Conservation (phyloP, 2,329 filamentous ascomycete species). For the Coniella vitis region DNA sequence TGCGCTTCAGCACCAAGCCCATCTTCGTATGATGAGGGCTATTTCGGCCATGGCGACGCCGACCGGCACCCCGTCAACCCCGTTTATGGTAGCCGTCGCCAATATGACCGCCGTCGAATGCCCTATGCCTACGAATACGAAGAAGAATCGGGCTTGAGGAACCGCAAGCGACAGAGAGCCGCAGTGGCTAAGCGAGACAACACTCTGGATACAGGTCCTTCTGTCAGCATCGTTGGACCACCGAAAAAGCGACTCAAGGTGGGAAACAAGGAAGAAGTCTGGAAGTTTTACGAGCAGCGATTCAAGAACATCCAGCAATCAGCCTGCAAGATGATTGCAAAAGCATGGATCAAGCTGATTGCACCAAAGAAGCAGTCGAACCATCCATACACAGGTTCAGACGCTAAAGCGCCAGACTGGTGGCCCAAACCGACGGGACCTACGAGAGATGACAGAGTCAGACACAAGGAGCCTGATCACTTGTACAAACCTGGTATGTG, state of each 20-base stretch:
- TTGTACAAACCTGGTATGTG: slow-evolving; percentile 42
- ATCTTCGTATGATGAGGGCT: slow-evolving; percentile 18
- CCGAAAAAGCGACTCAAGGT: slow-evolving; percentile 42
- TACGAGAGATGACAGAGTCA: slow-evolving; percentile 46
- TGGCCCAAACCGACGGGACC: slow-evolving; percentile 54
- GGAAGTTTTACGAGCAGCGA: slow-evolving; percentile 52
- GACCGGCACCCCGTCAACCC: slow-evolving; percentile 16
- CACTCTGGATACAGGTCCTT: slow-evolving; percentile 32
- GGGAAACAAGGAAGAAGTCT: slow-evolving; percentile 46
- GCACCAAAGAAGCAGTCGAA: slow-evolving; percentile 73
- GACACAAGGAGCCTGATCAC: slow-evolving; percentile 70
- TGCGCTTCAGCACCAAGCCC: slow-evolving; percentile 10
- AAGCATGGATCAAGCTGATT: slow-evolving; percentile 68
- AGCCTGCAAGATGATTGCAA: slow-evolving; percentile 65
- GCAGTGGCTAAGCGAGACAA: slow-evolving; percentile 26
- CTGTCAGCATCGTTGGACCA: slow-evolving; percentile 27
- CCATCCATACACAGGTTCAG: slow-evolving; percentile 63
- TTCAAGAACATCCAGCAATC: slow-evolving; percentile 64
- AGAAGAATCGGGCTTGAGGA: slow-evolving; percentile 25
- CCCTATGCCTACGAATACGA: slow-evolving; percentile 20
- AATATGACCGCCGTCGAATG: slow-evolving; percentile 23
- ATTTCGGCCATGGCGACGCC: slow-evolving; percentile 17
- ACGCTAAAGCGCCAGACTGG: slow-evolving; percentile 58
- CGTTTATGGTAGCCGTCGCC: slow-evolving; percentile 20
- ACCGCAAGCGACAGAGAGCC: slow-evolving; percentile 31